These are phyloP conservation scores for Fraxinus xanthoxyloides DNA, from an alignment of 305 asterid species.

Conservation along the genomic window DNA sequence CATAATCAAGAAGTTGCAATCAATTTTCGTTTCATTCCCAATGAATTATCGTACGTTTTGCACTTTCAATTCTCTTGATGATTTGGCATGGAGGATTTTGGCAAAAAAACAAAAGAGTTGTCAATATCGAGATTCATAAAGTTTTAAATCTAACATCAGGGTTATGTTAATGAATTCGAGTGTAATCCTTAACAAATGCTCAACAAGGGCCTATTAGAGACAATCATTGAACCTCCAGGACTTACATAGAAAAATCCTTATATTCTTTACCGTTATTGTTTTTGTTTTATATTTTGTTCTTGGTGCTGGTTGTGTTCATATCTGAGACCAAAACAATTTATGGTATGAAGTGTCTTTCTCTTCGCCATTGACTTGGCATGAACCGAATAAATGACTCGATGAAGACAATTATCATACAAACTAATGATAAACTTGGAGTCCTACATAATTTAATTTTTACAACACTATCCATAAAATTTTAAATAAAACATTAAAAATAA, in stretches of 20 bases:
- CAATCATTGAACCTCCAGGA: neutral
- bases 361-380: neutral
- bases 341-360: neutral
- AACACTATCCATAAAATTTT: neutral
- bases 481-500: neutral
- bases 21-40: too few species aligned
- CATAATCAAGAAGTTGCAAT: too few species aligned
- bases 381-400: neutral
- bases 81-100: too few species aligned
- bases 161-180: neutral
- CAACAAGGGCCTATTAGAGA: neutral
- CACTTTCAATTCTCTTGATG: too few species aligned
- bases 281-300: too few species aligned
- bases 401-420: neutral
- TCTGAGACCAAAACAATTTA: neutral
- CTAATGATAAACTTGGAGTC: slow-evolving; percentile 6
- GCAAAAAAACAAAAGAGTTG: too few species aligned
- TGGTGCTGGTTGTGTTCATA: neutral
- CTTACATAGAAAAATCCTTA: neutral
- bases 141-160: too few species aligned
- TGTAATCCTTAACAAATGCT: neutral
- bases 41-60: too few species aligned
- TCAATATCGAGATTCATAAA: too few species aligned
- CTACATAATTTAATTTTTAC: neutral
- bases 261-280: neutral